Conservation (phyloP, 2,329 filamentous ascomycete genomes). For the Ophiostoma quercus region DNA sequence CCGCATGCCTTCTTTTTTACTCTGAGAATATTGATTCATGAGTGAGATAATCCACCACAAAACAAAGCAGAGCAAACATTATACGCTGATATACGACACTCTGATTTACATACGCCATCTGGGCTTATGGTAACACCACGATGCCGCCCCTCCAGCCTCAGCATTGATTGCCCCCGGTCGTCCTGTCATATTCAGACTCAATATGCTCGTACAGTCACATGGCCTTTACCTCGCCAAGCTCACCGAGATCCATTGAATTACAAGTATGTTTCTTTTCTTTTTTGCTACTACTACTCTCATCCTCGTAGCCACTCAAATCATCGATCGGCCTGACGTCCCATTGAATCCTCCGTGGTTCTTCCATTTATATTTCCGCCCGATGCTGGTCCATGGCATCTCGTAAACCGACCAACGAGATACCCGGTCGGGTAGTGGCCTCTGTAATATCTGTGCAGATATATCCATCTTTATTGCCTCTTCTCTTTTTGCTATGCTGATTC, state of each 20-base stretch:
- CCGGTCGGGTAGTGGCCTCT: background rate
- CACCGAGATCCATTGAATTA: background rate
- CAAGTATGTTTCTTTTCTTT: background rate
- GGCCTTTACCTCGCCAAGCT: background rate
- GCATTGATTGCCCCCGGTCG: background rate
- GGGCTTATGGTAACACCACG: background rate
- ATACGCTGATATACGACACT: background rate
- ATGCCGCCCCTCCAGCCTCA: background rate
- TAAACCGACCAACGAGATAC: slow-evolving; percentile 18
- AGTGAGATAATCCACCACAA: background rate
- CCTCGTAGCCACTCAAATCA: background rate
- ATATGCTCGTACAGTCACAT: background rate
- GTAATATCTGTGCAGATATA: background rate
- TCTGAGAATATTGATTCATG: background rate
- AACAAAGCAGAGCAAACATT: background rate
- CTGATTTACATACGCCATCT: background rate
- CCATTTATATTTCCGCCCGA: slow-evolving; percentile 2
- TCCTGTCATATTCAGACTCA: background rate
- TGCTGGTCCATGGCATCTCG: background rate
- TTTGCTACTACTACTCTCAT: background rate
- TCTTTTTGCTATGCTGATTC: background rate
- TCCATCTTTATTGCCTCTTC: background rate
- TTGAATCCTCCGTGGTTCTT: background rate
- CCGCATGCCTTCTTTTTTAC: background rate
- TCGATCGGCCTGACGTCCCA: background rate